Evolutionary conservation across 2,329 filamentous ascomycete species (phyloP).

Genomic region (Microcera coccophila): DNA sequence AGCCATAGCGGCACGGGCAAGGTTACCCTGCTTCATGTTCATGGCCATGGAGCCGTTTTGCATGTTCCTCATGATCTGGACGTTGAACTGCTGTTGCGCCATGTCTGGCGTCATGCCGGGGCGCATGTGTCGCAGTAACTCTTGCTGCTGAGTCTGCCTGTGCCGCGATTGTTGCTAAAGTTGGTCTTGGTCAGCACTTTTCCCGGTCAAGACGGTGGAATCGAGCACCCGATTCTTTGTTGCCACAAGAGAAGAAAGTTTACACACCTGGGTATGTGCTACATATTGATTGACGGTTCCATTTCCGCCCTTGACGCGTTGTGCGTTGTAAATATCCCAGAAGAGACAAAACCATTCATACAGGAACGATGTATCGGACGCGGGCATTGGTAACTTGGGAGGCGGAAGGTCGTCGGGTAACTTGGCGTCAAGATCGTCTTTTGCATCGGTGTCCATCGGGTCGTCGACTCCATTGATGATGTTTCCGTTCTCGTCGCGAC

Average conservation of each 20-base stretch:
- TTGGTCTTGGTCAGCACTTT: slow-evolving; percentile 16
- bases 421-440: slow-evolving; percentile 71
- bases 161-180: slow-evolving; percentile 62
- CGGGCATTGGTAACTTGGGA: slow-evolving; percentile 62
- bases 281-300: slow-evolving; percentile 71
- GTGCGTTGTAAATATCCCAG: slow-evolving; percentile 90
- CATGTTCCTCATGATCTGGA: slow-evolving; percentile 65
- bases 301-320: slow-evolving; percentile 65
- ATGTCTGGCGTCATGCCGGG: slow-evolving; percentile 57
- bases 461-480: slow-evolving; percentile 67
- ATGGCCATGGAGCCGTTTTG: slow-evolving; percentile 60
- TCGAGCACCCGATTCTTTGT: no score
- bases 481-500: slow-evolving; percentile 65
- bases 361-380: slow-evolving; percentile 76
- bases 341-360: slow-evolving; percentile 97
- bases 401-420: slow-evolving; percentile 75
- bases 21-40: slow-evolving; percentile 55
- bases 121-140: slow-evolving; percentile 70
- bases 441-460: slow-evolving; percentile 76
- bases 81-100: slow-evolving; percentile 50
- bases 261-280: slow-evolving; percentile 71
- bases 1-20: slow-evolving; percentile 72
- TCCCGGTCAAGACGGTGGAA: slow-evolving; percentile 12
- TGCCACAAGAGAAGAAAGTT: no score
- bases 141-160: slow-evolving; percentile 72